These are phyloP conservation scores for Cutaneotrichosporon spelunceum DNA, from an alignment of 1,284 basidiomycete species.

Conservation along the genomic window DNA sequence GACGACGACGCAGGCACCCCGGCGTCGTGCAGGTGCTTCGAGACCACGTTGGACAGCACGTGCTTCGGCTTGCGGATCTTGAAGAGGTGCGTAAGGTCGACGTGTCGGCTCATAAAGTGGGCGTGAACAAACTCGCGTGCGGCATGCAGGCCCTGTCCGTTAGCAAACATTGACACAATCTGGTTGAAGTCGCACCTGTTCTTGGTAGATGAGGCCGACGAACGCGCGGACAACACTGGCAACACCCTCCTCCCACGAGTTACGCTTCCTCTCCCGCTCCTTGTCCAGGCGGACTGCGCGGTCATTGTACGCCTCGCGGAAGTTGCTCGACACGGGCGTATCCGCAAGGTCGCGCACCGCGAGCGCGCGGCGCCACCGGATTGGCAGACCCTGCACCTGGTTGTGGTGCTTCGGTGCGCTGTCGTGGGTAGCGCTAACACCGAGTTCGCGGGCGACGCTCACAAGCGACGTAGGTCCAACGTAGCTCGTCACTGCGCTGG, in stretches of 20 bases:
- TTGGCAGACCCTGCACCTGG: constrained; percentile 29
- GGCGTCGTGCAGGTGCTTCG: constrained; percentile 58
- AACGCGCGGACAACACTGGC: constrained; percentile 54
- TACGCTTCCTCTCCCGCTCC: constrained; percentile 23
- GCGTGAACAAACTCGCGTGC: constrained; percentile 80
- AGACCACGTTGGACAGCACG: constrained; percentile 71
- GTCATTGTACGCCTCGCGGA: constrained; percentile 25
- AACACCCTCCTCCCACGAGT: constrained; percentile 48
- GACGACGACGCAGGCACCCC: constrained; percentile 62
- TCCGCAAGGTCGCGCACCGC: constrained; percentile 33
- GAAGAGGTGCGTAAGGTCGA: constrained; percentile 77
- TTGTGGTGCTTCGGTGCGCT: constrained; percentile 26
- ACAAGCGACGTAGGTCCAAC: constrained; percentile 82
- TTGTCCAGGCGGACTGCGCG: constrained; percentile 14
- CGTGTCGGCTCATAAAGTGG: constrained; percentile 76
- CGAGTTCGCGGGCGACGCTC: constrained; percentile 75
- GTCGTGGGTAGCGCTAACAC: constrained; percentile 34
- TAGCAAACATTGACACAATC: not conserved
- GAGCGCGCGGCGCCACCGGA: constrained; percentile 60
- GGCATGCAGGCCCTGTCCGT: constrained; percentile 65
- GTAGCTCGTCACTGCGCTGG: constrained; percentile 84
- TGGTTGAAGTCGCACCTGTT: constrained; percentile 49
- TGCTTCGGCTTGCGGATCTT: constrained; percentile 85
- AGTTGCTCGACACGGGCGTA: constrained; percentile 30
- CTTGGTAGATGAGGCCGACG: constrained; percentile 57